A percentile compares a stretch with the other conserved stretches of the same genome.
Evolutionary conservation across 2,329 filamentous ascomycete species (phyloP).

Genomic region (Xylariomycetidae sp.): DNA sequence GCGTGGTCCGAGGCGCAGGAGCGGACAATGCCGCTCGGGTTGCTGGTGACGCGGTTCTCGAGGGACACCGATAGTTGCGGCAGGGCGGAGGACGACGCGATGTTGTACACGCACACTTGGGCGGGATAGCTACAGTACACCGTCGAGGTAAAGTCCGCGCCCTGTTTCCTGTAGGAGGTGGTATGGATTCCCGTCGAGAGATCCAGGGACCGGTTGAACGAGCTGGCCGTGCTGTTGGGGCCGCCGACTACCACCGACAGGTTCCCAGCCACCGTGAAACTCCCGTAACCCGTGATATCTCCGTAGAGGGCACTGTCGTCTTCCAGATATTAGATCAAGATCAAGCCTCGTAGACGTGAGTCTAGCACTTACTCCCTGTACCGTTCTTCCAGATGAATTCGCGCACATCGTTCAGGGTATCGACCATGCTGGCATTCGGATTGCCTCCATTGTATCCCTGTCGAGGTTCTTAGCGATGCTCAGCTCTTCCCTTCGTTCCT

Average conservation of each 20-base stretch:
- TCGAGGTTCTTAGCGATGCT: too few species aligned
- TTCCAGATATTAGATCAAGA: background rate
- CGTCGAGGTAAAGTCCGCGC: slow-evolving; percentile 25
- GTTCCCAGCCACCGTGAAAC: slow-evolving; percentile 41
- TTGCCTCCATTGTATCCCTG: slow-evolving; percentile 40
- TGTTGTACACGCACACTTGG: slow-evolving; percentile 26
- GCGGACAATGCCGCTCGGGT: slow-evolving; percentile 2
- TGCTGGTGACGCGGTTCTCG: slow-evolving; percentile 31
- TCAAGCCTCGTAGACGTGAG: background rate
- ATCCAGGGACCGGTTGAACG: slow-evolving; percentile 38
- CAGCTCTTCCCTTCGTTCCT: background rate
- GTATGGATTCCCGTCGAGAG: slow-evolving; percentile 35
- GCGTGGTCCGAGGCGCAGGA: slow-evolving; percentile 1
- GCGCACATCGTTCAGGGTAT: slow-evolving; percentile 35
- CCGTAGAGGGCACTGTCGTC: slow-evolving; percentile 9
- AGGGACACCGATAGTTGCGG: slow-evolving; percentile 35
- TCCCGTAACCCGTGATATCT: slow-evolving; percentile 32
- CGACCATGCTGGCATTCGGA: slow-evolving; percentile 27
- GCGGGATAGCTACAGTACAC: slow-evolving; percentile 40
- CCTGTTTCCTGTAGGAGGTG: slow-evolving; percentile 25
- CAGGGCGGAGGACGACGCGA: slow-evolving; percentile 20
- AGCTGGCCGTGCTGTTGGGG: slow-evolving; percentile 10
- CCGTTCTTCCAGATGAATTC: slow-evolving; percentile 42
- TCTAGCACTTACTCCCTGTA: slow-evolving; percentile 33
- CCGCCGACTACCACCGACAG: slow-evolving; percentile 33